These are phyloP conservation scores for Tetrapisispora taiwanensis DNA, from an alignment of 805 yeast genomes.

Conservation along the genomic window DNA sequence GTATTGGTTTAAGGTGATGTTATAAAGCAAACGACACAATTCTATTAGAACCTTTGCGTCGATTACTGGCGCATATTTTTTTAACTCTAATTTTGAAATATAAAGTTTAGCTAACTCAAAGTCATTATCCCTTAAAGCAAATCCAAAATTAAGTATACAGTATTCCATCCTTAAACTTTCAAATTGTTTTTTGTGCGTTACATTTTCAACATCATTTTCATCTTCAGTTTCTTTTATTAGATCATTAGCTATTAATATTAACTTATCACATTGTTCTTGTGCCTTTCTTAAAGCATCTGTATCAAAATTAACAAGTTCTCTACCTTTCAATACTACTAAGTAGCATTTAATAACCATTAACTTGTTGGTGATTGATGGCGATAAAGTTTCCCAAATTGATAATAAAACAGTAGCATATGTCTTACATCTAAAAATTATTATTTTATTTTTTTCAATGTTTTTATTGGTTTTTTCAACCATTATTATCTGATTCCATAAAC, in stretches of 20 bases:
- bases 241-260: constrained; percentile 17
- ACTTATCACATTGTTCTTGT: constrained; percentile 26
- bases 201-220: constrained; percentile 1
- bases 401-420: constrained; percentile 27
- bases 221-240: constrained; percentile 5
- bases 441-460: constrained; percentile 3
- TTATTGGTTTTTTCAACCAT: constrained; percentile 21
- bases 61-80: constrained; percentile 6
- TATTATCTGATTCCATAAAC: constrained; percentile 31
- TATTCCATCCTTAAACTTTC: constrained; percentile 21
- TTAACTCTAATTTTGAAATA: constrained; percentile 23
- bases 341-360: constrained; percentile 28
- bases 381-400: constrained; percentile 25
- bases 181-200: constrained; percentile 2
- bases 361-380: constrained; percentile 16
- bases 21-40: constrained; percentile 28
- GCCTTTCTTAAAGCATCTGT: constrained; percentile 11
- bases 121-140: constrained; percentile 25
- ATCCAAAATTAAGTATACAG: constrained; percentile 27
- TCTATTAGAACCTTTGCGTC: constrained; percentile 20
- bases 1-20: constrained; percentile 14
- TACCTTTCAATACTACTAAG: constrained; percentile 20
- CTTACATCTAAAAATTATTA: constrained; percentile 13
- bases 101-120: constrained; percentile 29
- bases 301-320: constrained; percentile 20